Evolutionary conservation across 23 red algal genomes (phyloP).

Genomic region (Chondrus crispus): DNA sequence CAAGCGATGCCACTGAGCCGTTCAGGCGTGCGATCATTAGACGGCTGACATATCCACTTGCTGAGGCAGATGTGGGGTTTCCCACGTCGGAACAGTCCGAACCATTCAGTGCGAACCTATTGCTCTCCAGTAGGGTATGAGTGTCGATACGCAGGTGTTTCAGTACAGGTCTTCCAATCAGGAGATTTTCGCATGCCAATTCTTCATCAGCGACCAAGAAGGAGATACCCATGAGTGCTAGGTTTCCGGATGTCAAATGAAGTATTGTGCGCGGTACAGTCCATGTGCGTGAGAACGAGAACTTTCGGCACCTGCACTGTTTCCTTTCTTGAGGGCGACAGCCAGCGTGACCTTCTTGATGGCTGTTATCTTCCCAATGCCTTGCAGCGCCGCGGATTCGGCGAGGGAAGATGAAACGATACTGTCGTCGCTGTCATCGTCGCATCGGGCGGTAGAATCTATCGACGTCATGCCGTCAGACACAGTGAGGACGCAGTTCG

Average conservation of each 20-base stretch:
- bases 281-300: conserved; percentile 24
- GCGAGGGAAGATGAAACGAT: too few species aligned
- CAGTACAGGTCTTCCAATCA: conserved; percentile 13
- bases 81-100: conserved; percentile 13
- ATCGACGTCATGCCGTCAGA: too few species aligned
- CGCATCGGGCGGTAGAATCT: too few species aligned
- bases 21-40: conserved; percentile 6
- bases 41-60: neutral
- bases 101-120: neutral
- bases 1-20: too few species aligned
- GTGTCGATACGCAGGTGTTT: conserved; percentile 30
- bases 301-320: too few species aligned
- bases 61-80: neutral
- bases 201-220: conserved; percentile 41
- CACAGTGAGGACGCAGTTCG: too few species aligned
- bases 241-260: neutral
- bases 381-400: too few species aligned
- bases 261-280: neutral
- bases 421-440: too few species aligned
- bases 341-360: too few species aligned
- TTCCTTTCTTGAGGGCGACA: too few species aligned
- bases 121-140: conserved; percentile 20
- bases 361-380: too few species aligned
- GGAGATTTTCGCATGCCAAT: neutral
- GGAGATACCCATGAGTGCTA: conserved; percentile 11